Evolutionary conservation across 2,329 filamentous ascomycete species (phyloP).

Genomic region (Macroventuria anomochaeta): DNA sequence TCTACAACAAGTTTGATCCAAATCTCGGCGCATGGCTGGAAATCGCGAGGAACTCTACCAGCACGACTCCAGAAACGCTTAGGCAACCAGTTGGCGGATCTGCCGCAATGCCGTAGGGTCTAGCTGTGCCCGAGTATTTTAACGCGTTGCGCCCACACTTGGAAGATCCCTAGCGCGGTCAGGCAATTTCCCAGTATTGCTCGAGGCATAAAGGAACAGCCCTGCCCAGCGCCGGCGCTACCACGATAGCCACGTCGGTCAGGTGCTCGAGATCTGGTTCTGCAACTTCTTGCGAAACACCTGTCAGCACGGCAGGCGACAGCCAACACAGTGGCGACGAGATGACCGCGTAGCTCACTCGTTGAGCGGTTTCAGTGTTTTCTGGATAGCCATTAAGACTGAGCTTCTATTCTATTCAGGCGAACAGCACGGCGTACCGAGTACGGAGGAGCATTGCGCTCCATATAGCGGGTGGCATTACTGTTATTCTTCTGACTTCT

Average conservation of each 20-base stretch:
- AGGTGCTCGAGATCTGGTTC: not conserved
- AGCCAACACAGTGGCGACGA: not conserved
- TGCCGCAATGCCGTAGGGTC: not conserved
- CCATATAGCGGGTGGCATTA: conserved; percentile 4
- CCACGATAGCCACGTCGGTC: not conserved
- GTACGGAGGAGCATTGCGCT: not conserved
- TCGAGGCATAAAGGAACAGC: no score
- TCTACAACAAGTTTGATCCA: no score
- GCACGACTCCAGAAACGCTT: not conserved
- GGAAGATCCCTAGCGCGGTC: not conserved
- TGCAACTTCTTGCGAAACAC: not conserved
- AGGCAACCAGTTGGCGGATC: not conserved
- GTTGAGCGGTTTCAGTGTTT: not conserved
- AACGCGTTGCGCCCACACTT: no score
- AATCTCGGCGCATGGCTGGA: not conserved
- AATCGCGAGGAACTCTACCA: not conserved
- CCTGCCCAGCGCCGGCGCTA: not conserved
- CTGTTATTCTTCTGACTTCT: conserved; percentile 23
- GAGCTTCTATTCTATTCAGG: not conserved
- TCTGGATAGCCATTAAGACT: not conserved
- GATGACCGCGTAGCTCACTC: not conserved
- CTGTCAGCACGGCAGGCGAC: not conserved
- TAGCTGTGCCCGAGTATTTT: not conserved
- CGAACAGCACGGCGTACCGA: conserved; percentile 6
- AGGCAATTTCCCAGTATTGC: no score